Conservation (phyloP, 2,329 filamentous ascomycete genomes). For the Hymenoscyphus fraxineus region DNA sequence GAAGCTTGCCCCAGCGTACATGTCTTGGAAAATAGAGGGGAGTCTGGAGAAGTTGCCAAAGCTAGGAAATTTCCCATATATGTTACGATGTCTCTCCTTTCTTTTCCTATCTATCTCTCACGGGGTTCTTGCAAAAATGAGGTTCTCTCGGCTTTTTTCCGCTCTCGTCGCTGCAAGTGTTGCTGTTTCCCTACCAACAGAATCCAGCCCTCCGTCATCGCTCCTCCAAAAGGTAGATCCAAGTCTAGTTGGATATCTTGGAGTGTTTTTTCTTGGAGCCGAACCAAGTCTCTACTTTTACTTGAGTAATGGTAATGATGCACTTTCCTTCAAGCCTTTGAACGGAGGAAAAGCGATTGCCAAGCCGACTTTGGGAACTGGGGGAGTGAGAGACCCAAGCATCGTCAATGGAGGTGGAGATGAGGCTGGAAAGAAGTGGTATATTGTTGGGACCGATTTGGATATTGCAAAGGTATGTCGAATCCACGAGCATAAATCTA, state of each 20-base stretch:
- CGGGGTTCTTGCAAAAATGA: conserved; percentile 7
- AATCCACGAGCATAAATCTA: background rate
- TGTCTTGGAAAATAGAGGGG: background rate
- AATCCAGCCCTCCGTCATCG: background rate
- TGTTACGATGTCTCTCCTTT: background rate
- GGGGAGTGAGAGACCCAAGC: conserved; percentile 50
- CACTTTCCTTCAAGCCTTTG: conserved; percentile 45
- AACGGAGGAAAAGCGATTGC: conserved; percentile 48
- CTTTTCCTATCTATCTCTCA: background rate
- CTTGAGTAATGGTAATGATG: conserved; percentile 49
- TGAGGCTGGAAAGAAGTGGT: conserved; percentile 50
- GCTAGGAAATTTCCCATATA: background rate
- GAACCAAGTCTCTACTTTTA: conserved; percentile 53
- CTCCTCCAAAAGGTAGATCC: conserved; percentile 28
- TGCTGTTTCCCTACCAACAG: conserved; percentile 4
- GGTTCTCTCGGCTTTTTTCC: conserved; percentile 4
- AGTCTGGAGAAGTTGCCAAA: background rate
- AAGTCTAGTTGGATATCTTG: conserved; percentile 48
- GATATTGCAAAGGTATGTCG: conserved; percentile 43
- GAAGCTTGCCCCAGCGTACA: background rate
- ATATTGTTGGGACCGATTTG: conserved; percentile 52
- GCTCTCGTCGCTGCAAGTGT: conserved; percentile 6
- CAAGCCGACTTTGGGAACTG: conserved; percentile 47
- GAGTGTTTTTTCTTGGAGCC: conserved; percentile 52
- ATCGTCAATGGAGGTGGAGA: conserved; percentile 45